Percentiles rank a stretch among this genome's conserved stretches.
Conservation (phyloP, 768 basidiomycete species). For the Leucocoprinus sp. region DNA sequence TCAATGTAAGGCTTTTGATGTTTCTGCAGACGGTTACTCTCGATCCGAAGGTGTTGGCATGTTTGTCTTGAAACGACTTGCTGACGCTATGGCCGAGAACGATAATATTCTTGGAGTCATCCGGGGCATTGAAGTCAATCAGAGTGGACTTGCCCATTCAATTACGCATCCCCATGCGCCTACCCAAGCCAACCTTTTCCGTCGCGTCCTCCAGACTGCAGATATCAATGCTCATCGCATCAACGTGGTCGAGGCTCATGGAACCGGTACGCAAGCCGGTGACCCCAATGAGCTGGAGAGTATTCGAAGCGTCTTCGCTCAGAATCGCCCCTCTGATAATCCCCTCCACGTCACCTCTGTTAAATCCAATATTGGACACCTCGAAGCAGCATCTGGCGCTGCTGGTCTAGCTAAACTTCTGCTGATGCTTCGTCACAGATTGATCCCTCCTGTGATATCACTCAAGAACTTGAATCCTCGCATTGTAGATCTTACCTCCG, state of each 20-base stretch:
- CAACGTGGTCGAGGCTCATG: constrained; percentile 66
- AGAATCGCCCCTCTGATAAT: constrained; percentile 31
- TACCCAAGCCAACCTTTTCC: constrained; percentile 52
- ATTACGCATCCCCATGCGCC: constrained; percentile 66
- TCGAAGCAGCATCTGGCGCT: constrained; percentile 69
- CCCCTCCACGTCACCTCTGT: constrained; percentile 60
- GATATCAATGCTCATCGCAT: constrained; percentile 38
- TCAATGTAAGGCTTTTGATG: constrained; percentile 65
- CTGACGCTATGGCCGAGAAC: constrained; percentile 56
- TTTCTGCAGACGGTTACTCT: constrained; percentile 64
- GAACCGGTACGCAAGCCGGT: constrained; percentile 66
- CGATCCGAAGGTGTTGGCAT: constrained; percentile 64
- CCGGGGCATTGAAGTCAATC: constrained; percentile 62
- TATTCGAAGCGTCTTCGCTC: constrained; percentile 46
- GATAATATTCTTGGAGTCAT: constrained; percentile 64
- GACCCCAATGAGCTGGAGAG: constrained; percentile 60
- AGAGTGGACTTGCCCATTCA: constrained; percentile 54
- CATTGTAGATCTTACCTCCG: constrained; percentile 38
- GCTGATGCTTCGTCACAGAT: constrained; percentile 51
- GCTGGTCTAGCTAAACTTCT: constrained; percentile 65
- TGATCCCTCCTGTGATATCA: constrained; percentile 56
- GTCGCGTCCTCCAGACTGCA: constrained; percentile 34
- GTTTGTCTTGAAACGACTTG: constrained; percentile 64
- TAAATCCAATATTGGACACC: constrained; percentile 69
- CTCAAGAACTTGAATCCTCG: constrained; percentile 47